phyloP scores from a whole-genome alignment of 2,329 filamentous ascomycete genomes.

The Talaromyces sp. region DNA sequence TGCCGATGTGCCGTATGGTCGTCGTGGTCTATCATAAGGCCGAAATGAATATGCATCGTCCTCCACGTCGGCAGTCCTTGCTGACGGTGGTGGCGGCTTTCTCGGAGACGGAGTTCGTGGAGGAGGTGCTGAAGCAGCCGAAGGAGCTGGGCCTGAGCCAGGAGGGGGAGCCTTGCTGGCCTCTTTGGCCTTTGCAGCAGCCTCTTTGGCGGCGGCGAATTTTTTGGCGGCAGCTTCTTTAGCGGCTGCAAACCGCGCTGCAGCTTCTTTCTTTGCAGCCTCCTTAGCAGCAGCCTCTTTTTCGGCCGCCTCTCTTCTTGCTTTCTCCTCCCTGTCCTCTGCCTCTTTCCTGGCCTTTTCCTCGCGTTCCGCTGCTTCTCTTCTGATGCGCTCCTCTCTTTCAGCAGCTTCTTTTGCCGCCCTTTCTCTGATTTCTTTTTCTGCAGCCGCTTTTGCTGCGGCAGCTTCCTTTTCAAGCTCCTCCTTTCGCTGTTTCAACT shows the following conservation, averaged over 20 bases:
- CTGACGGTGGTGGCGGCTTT: slow-evolving; percentile 33
- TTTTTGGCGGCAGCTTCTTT: slow-evolving; percentile 34
- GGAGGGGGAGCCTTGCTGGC: slow-evolving; percentile 31
- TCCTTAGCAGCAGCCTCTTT: slow-evolving; percentile 28
- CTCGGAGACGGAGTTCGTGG: slow-evolving; percentile 40
- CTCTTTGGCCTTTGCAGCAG: slow-evolving; percentile 19
- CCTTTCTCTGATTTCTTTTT: slow-evolving; percentile 22
- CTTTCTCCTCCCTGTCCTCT: slow-evolving; percentile 31
- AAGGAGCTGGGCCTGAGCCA: slow-evolving; percentile 19
- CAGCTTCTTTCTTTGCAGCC: slow-evolving; percentile 27
- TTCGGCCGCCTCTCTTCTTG: slow-evolving; percentile 26
- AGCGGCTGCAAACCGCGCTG: slow-evolving; percentile 23
- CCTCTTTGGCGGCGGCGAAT: slow-evolving; percentile 32
- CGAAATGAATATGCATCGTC: slow-evolving; percentile 69
- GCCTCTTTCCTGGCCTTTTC: slow-evolving; percentile 22
- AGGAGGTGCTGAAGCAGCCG: slow-evolving; percentile 19
- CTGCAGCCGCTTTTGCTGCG: slow-evolving; percentile 26
- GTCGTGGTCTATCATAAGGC: slow-evolving; percentile 68
- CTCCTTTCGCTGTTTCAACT: slow-evolving; percentile 38
- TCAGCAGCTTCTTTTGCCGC: slow-evolving; percentile 17
- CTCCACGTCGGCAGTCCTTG: slow-evolving; percentile 49
- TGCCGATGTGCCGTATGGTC: slow-evolving; percentile 58
- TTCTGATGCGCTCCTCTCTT: slow-evolving; percentile 26
- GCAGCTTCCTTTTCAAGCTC: slow-evolving; percentile 35
- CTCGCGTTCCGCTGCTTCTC: slow-evolving; percentile 29